Conservation (phyloP, 345 rosid species). For the Heritiera littoralis region DNA sequence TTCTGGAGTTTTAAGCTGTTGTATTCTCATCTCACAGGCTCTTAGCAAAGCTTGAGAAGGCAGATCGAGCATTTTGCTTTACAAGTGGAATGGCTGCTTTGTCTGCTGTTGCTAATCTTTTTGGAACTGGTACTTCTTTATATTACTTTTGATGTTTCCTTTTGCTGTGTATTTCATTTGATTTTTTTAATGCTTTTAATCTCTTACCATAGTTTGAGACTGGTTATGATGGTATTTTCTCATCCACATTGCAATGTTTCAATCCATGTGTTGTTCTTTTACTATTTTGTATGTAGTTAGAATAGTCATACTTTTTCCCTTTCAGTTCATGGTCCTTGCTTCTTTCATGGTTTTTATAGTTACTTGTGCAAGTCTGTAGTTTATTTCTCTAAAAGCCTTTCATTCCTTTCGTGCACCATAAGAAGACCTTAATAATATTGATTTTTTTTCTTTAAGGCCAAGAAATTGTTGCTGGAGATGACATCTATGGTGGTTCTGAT, state of each 20-base stretch:
- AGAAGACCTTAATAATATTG: background rate
- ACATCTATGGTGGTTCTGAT: slow-evolving; percentile 93
- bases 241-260: background rate
- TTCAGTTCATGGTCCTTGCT: background rate
- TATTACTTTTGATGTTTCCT: background rate
- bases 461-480: slow-evolving; percentile 95
- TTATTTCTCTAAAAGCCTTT: slow-evolving; percentile 8
- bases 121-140: slow-evolving; percentile 53
- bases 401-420: background rate
- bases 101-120: slow-evolving; percentile 72
- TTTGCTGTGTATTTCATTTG: slow-evolving; percentile 7
- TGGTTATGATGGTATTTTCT: background rate
- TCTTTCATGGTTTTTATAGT: background rate
- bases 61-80: slow-evolving; percentile 93
- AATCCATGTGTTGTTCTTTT: background rate
- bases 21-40: slow-evolving; percentile 46
- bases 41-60: slow-evolving; percentile 92
- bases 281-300: background rate
- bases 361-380: background rate
- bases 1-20: slow-evolving; percentile 4
- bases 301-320: background rate
- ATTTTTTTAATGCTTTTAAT: background rate
- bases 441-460: slow-evolving; percentile 44
- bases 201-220: background rate
- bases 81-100: slow-evolving; percentile 99